Evolutionary conservation across 257 asterid species (phyloP), one percentile per base, ranked within the genome.

Genomic region (Avicennia marina): DNA sequence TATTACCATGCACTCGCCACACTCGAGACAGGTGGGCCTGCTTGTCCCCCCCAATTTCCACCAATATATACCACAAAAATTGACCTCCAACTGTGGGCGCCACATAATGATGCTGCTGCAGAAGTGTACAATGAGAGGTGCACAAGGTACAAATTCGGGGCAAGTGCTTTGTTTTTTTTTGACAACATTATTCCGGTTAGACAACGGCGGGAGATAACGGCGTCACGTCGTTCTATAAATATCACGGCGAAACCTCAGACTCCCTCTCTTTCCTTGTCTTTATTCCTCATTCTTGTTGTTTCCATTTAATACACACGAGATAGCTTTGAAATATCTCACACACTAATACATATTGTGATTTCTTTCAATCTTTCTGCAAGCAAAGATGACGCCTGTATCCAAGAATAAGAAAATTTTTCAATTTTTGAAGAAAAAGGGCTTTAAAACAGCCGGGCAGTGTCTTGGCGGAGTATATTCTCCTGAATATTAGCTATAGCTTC

Each of bases 221-320:
- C 89, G 81, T 85, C 76, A 70, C 48, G 31, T 53, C 76, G 60
- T 43, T 57, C 77, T 83, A 86, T 84, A 86, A 64, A 83, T 80
- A 68, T 70, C 74, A 16, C 72, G 6, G 9, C 63, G 43, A 60
- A 72, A 41, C 67, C 62, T 60, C 70, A 3, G 53, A 17, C 21
- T 67, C 46, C 47, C 67, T 70, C 78, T 73, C 78, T 73, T 62
- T 47, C 77, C 65, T 76, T 66, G 84, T 81, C 80, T 72, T 56
- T 72, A 67, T 70, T 43, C 62, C 58, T 15, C 66, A 49, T 62
- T 64, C 63, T 69, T 40, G 33, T 29, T 2, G 63, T 74, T 59
- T 61, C 58, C 45, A 61, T 69, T 21, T 61, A n/a, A 26, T 49
- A 47, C 56, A 32, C 69, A 66, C 66, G 52, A 49, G 34, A 48